phyloP scores from a whole-genome alignment of 2,329 filamentous ascomycete species.

The Blastomyces percursus region DNA sequence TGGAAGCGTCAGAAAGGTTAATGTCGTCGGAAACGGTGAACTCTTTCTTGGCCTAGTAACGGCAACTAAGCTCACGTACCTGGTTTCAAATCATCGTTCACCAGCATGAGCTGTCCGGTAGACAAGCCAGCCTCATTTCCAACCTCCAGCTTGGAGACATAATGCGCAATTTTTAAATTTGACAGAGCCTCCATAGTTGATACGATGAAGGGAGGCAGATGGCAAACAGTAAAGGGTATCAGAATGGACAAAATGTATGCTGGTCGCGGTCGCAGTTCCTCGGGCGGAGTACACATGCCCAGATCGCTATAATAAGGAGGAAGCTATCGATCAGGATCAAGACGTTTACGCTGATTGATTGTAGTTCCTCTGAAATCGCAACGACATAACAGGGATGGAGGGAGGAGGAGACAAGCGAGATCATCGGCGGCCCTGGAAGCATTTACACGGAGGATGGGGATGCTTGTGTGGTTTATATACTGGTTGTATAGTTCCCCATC shows the following conservation, averaged over 20 bases:
- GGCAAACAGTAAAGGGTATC: background rate
- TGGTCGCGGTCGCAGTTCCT: background rate
- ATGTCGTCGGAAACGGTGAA: background rate
- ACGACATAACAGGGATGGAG: no score
- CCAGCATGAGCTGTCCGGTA: conserved; percentile 72
- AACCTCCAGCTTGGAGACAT: conserved; percentile 52
- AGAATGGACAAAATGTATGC: background rate
- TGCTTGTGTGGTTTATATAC: background rate
- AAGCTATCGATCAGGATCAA: background rate
- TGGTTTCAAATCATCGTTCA: conserved; percentile 68
- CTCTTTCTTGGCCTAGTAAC: conserved; percentile 33
- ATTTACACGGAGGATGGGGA: no score
- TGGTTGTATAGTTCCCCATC: background rate
- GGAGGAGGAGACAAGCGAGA: background rate
- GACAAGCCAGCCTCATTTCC: conserved; percentile 66
- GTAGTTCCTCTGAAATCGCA: background rate
- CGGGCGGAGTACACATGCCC: background rate
- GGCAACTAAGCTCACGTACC: conserved; percentile 48
- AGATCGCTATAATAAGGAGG: background rate
- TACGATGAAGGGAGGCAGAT: background rate
- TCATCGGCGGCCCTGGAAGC: background rate
- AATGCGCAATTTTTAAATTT: conserved; percentile 28
- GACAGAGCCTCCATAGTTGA: conserved; percentile 33
- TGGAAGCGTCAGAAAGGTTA: conserved; percentile 6
- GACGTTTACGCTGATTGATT: background rate